Evolutionary conservation across 441 rosid genomes (phyloP), one percentile per base, ranked within the genome.

Genomic region (Biscutella laevigata): DNA sequence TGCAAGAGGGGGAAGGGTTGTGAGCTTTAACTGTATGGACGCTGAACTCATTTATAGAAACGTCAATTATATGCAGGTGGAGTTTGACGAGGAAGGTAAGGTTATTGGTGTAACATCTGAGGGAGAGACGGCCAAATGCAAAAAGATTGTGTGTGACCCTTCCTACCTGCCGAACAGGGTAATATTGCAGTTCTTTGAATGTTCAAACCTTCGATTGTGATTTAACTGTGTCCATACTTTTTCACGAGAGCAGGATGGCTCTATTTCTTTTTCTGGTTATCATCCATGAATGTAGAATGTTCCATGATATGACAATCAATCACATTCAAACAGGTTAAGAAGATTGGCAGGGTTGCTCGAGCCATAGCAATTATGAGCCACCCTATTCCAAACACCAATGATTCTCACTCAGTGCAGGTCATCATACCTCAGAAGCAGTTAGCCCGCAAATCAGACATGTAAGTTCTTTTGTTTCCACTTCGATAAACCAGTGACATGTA

Each of bases 361-460:
- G 91, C 91, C n/a, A 68, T 83, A 26, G 80, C 84, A 12, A 73
- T 83, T 58, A 78, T 83, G 91, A 83, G 79, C 69, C 87, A 83
- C 68, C 91, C 91, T n/a, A 80, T 83, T 62, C 91, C 84, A 38
- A 59, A 71, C 68, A 83, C 91, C 67, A 66, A 74, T 12, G 78
- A 76, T 52, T 80, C 78, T 68, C 91, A 78, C 69, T 83, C 87
- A 19, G 79, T 64, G 14, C 91, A 83, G 67, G 83, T 80, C 68
- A 83, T 83, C 68, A 70, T 83, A 68, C 91, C 91, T 4, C 91
- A 83, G 71, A 83, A 78, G 72, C 91, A 83, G 57, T 69, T 83
- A 51, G 77, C 75, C 35, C 91, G 87, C 61, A 78, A 75, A 75
- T 80, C 91, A 41, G 91, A 83, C 67, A 83, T 80, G 87, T 80